Evolutionary conservation across 768 basidiomycete species (phyloP).

Genomic region (Clathrus columnatus): DNA sequence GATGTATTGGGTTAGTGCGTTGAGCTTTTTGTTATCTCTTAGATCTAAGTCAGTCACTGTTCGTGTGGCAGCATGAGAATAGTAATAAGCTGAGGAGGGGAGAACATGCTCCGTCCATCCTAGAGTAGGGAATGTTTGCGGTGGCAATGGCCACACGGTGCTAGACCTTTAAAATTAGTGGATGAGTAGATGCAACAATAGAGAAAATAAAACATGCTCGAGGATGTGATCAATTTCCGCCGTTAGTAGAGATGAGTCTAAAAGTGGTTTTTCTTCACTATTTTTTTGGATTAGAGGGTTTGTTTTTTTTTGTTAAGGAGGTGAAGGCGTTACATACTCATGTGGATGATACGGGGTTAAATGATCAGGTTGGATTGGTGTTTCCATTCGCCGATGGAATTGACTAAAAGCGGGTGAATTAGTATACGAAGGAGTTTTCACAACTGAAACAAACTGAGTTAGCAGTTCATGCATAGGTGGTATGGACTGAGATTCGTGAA

Average conservation of each 20-base stretch:
- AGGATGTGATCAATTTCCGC: conserved; percentile 6
- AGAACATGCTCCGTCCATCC: conserved; percentile 73
- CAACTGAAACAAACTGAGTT: not conserved
- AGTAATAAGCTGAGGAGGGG: conserved; percentile 68
- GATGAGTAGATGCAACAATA: not conserved
- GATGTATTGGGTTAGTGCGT: conserved; percentile 41
- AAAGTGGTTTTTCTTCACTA: not conserved
- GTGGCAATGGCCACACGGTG: conserved; percentile 20
- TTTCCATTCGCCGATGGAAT: not conserved
- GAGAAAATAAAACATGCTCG: conserved; percentile 5
- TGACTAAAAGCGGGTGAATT: not conserved
- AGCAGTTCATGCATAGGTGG: conserved; percentile 5
- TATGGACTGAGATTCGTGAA: not conserved
- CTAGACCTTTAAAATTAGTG: conserved; percentile 11
- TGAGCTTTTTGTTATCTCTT: conserved; percentile 41
- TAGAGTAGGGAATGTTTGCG: conserved; percentile 37
- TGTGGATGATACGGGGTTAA: not conserved
- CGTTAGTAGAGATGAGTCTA: conserved; percentile 1
- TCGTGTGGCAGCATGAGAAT: conserved; percentile 50
- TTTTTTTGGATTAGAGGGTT: not conserved
- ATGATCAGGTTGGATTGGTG: not conserved
- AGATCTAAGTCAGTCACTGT: conserved; percentile 68
- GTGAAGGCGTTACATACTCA: not conserved
- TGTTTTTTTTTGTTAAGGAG: not conserved
- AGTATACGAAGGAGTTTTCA: not conserved